phyloP scores from a whole-genome alignment of 257 asterid genomes.

The Solanum infundibuliforme region DNA sequence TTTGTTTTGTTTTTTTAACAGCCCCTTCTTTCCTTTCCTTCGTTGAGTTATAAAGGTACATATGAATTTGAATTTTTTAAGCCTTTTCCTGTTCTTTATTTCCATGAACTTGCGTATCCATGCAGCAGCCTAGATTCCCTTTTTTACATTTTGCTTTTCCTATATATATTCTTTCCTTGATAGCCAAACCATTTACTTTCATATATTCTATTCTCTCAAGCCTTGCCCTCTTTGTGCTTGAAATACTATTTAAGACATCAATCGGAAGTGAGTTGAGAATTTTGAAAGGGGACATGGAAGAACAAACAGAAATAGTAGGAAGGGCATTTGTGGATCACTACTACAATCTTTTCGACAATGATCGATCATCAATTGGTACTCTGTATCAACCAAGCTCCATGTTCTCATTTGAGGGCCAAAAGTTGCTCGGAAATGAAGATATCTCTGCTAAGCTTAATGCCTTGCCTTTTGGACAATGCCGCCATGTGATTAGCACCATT shows the following conservation, averaged over 20 bases:
- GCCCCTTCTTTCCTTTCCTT: neutral
- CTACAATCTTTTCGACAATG: slow-evolving; percentile 30
- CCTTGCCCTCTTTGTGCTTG: neutral
- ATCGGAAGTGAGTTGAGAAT: neutral
- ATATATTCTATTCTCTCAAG: neutral
- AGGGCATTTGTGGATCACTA: slow-evolving; percentile 45
- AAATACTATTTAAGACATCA: neutral
- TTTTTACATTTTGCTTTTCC: neutral
- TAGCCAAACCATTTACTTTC: neutral
- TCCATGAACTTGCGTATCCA: slow-evolving; percentile 24
- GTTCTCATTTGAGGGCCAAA: slow-evolving; percentile 54
- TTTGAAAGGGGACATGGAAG: slow-evolving; percentile 25
- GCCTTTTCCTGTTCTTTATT: neutral
- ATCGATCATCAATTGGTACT: slow-evolving; percentile 20
- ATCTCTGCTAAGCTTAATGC: slow-evolving; percentile 33
- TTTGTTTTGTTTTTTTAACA: neutral
- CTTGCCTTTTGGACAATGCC: slow-evolving; percentile 46
- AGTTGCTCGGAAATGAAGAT: slow-evolving; percentile 21
- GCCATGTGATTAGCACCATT: slow-evolving; percentile 37
- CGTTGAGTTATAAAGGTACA: neutral
- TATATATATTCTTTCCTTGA: neutral
- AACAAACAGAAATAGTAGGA: slow-evolving; percentile 29
- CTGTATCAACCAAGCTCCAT: slow-evolving; percentile 40
- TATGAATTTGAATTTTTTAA: neutral
- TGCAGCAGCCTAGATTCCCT: slow-evolving; percentile 36